A percentile compares a stretch with the other conserved stretches of the same genome.
Evolutionary conservation across 306 rosid genomes (phyloP).

Genomic region (Inga oerstediana): DNA sequence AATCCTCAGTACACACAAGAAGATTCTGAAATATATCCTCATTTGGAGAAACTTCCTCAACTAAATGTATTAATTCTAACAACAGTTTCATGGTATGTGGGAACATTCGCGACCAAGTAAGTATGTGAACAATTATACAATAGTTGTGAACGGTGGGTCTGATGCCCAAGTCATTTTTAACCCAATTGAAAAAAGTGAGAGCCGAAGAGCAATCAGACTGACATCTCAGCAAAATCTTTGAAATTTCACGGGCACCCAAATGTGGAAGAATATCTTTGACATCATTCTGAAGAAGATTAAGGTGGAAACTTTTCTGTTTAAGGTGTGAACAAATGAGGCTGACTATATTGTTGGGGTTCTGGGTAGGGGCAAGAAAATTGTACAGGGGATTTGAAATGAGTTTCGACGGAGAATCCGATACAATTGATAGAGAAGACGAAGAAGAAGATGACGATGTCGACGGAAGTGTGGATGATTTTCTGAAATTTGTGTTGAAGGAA

Average conservation of each 20-base stretch:
- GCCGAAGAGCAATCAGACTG: slow-evolving; percentile 78
- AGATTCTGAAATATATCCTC: slow-evolving; percentile 57
- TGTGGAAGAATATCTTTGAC: slow-evolving; percentile 64
- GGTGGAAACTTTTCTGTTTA: slow-evolving; percentile 41
- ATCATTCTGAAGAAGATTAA: slow-evolving; percentile 53
- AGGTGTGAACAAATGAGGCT: slow-evolving; percentile 64
- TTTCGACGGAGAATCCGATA: slow-evolving; percentile 49
- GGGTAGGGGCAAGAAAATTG: slow-evolving; percentile 73
- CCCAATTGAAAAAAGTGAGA: slow-evolving; percentile 74
- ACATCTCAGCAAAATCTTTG: slow-evolving; percentile 76
- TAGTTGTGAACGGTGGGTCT: slow-evolving; percentile 60
- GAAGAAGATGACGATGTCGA: slow-evolving; percentile 34
- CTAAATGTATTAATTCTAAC: slow-evolving; percentile 60
- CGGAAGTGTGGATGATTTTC: slow-evolving; percentile 36
- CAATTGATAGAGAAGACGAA: slow-evolving; percentile 47
- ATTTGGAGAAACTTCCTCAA: slow-evolving; percentile 32
- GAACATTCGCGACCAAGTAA: slow-evolving; percentile 65
- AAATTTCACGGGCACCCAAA: slow-evolving; percentile 64
- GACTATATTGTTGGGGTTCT: slow-evolving; percentile 79
- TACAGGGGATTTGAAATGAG: slow-evolving; percentile 66
- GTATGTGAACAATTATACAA: slow-evolving; percentile 59
- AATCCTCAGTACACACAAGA: slow-evolving; percentile 55
- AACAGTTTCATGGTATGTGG: slow-evolving; percentile 66
- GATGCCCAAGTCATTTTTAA: slow-evolving; percentile 60
- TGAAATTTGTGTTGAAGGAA: slow-evolving; percentile 13